Percentiles rank a stretch among this genome's conserved stretches.
Evolutionary conservation across 176 grass and related monocot species (phyloP).

Genomic region (Lolium multiflorum): DNA sequence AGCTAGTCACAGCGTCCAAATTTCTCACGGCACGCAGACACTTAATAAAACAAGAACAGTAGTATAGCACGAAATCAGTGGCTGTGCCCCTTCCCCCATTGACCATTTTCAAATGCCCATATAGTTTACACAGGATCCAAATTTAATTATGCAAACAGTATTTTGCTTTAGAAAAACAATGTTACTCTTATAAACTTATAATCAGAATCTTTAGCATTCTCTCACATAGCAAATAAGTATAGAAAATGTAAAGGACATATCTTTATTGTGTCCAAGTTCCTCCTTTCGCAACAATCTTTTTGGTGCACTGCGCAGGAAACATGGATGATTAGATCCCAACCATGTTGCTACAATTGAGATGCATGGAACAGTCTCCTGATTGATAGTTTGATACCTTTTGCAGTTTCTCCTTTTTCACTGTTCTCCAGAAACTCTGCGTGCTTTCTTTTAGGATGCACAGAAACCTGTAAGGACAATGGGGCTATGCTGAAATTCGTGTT

Average conservation of each 20-base stretch:
- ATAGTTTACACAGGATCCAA: neutral
- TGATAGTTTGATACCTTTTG: slow-evolving; percentile 42
- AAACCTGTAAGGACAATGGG: slow-evolving; percentile 49
- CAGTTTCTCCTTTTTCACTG: slow-evolving; percentile 40
- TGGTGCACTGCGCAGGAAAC: slow-evolving; percentile 45
- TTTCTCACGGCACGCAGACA: neutral
- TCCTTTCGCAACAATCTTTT: slow-evolving; percentile 42
- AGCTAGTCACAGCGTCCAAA: neutral
- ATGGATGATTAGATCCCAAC: slow-evolving; percentile 30
- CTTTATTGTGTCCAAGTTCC: slow-evolving; percentile 52
- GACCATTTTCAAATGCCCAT: neutral
- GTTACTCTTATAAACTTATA: neutral
- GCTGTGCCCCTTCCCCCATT: neutral
- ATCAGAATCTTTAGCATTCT: slow-evolving; percentile 11
- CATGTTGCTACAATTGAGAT: slow-evolving; percentile 5
- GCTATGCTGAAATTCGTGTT: slow-evolving; percentile 19
- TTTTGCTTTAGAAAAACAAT: slow-evolving; percentile 14
- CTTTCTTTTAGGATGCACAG: slow-evolving; percentile 50
- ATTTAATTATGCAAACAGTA: neutral
- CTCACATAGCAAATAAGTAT: slow-evolving; percentile 22
- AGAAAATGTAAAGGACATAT: slow-evolving; percentile 53
- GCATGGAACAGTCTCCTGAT: slow-evolving; percentile 1
- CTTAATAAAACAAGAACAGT: slow-evolving; percentile 12
- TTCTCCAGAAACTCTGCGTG: slow-evolving; percentile 38
- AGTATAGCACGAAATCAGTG: neutral